Base-by-base conservation (phyloP, 1,284 basidiomycete species). In the Cutaneotrichosporon cavernicola region DNA sequence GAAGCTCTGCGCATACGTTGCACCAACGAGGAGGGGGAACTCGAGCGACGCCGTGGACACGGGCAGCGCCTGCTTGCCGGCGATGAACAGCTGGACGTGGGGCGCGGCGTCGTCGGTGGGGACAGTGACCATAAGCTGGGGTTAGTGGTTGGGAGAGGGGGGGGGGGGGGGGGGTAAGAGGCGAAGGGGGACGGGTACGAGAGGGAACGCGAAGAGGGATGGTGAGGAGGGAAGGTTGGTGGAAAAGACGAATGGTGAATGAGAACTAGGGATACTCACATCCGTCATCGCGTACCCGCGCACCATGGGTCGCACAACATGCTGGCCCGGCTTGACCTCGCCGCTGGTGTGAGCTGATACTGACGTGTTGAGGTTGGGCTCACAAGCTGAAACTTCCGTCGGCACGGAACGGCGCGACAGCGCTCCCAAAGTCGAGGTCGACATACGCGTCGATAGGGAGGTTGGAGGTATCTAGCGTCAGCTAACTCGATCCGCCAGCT, bases 1-100 rank as follows among this genome's bases (percentile, higher is more conserved):
- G 75, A 89, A 92, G 75, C 89, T 91, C 72, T 87, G 83, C 72
- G 83, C 85, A 57, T 81, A 81, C 63, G 84, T 81, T 1, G 89
- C 83, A 2, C 76, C 69, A 52, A 92, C 73, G 10, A 80, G 72
- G 61, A 91, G 80, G 0, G 90, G 90, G 78, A 91, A 88, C 1
- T 86, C 81, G 4, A 92, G 83, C 73, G 90, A 87, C 4, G 84
- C 75, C 2, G 87, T 82, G 0, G 87, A 79, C 18, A 88, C 85
- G 32, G 86, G 84, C 62, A 90, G 77, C 10, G 60, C 30, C 16
- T 62, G 36, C 7, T 89, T 87, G 11, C 90, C 88, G 36, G 86
- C 82, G 62, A 86, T 73, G 76, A 89, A 87, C 2, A 88, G 85
- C 62, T 86, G 85, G 34, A 89, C 83, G 64, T 81, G 78, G 31